Conservation (phyloP, 2,329 filamentous ascomycete species). For the Xenosphaeropsis pyriputrescens region DNA sequence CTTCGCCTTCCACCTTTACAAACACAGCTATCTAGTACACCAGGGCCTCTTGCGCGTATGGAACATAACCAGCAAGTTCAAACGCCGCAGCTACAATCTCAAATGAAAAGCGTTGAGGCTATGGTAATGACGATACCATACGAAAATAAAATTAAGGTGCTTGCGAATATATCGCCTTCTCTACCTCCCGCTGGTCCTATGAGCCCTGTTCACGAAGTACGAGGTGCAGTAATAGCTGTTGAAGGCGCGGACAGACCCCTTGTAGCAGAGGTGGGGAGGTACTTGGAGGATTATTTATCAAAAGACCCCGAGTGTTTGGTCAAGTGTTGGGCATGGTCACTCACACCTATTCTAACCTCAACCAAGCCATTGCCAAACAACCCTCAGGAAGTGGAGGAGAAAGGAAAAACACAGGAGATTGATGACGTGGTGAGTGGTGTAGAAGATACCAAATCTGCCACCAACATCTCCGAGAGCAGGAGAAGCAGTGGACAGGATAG, state of each 20-base stretch:
- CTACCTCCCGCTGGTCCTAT: constrained; percentile 26
- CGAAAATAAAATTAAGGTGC: constrained; percentile 59
- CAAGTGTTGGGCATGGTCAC: constrained; percentile 11
- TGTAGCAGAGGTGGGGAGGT: constrained; percentile 40
- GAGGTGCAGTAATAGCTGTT: constrained; percentile 72
- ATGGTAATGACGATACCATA: constrained; percentile 66
- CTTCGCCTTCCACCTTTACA: constrained; percentile 19
- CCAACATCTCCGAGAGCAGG: no score
- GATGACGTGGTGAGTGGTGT: not conserved
- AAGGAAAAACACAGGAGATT: not conserved
- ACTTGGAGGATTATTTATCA: constrained; percentile 29
- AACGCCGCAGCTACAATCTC: constrained; percentile 5
- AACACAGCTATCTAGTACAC: constrained; percentile 19
- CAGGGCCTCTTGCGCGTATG: constrained; percentile 20
- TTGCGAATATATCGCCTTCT: constrained; percentile 63
- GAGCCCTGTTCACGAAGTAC: constrained; percentile 24
- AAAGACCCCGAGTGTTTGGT: constrained; percentile 14
- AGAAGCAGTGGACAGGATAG: constrained; percentile 16
- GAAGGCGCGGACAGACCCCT: constrained; percentile 53
- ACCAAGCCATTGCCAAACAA: not conserved
- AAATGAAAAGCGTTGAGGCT: constrained; percentile 39
- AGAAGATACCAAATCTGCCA: not conserved
- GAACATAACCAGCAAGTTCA: constrained; percentile 10
- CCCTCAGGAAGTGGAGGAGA: not conserved
- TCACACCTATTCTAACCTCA: not conserved